Conservation (phyloP, 495 filamentous ascomycete species). For the Tuber borchii region DNA sequence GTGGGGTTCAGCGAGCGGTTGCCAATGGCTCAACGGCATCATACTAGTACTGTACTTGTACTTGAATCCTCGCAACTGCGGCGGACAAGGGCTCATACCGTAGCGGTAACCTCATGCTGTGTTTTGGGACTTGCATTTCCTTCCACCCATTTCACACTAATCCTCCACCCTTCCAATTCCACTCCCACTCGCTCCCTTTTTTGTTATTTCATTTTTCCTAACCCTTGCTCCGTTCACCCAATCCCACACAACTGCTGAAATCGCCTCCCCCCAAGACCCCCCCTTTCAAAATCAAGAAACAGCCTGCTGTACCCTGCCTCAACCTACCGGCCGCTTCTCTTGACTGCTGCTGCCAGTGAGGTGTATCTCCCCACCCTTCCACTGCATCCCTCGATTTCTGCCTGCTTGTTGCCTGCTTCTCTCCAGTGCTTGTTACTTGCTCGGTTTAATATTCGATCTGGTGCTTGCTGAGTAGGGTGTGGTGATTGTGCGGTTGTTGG, state of each 20-base stretch:
- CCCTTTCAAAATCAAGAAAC: slow-evolving; percentile 9
- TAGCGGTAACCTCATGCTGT: slow-evolving; percentile 8
- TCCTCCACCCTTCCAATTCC: not conserved
- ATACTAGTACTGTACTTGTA: no score
- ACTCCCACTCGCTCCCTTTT: not conserved
- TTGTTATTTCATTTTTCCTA: not conserved
- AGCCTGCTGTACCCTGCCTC: not conserved
- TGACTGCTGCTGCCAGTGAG: slow-evolving; percentile 15
- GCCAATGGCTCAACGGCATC: slow-evolving; percentile 7
- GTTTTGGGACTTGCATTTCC: slow-evolving; percentile 32
- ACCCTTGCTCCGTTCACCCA: slow-evolving; percentile 29
- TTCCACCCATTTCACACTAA: slow-evolving; percentile 14
- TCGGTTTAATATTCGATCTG: slow-evolving; percentile 26
- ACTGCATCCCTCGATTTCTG: slow-evolving; percentile 34
- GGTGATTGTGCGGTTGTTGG: slow-evolving; percentile 18
- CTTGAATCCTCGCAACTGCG: slow-evolving; percentile 16
- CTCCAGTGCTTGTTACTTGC: slow-evolving; percentile 31
- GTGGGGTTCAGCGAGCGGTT: slow-evolving; percentile 37
- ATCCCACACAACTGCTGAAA: slow-evolving; percentile 21
- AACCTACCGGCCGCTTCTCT: slow-evolving; percentile 4
- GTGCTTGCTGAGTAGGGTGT: slow-evolving; percentile 31
- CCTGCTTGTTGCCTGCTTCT: slow-evolving; percentile 36
- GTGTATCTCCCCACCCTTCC: slow-evolving; percentile 33
- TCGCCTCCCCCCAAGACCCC: slow-evolving; percentile 29
- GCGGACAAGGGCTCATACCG: slow-evolving; percentile 20